A percentile compares a stretch with the other conserved stretches of the same genome.
These are phyloP conservation scores for Gillenia trifoliata DNA, from an alignment of 306 rosid genomes.

Conservation along the genomic window DNA sequence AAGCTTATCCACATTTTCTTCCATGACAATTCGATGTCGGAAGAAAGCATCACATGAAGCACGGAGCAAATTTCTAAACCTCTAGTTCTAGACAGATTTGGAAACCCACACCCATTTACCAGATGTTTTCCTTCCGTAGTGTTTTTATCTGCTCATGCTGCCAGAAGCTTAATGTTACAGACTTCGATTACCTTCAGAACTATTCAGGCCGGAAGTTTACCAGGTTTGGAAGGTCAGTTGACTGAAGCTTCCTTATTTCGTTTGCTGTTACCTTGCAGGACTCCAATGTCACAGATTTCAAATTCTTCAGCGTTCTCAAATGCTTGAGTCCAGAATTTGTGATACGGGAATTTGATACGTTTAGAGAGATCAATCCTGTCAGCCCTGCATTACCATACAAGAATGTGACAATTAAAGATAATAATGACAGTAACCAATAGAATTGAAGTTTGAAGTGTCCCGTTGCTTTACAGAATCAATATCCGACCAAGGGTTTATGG, in stretches of 20 bases:
- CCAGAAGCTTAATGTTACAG: background rate
- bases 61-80: conserved; percentile 11
- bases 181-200: background rate
- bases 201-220: conserved; percentile 88
- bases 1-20: conserved; percentile 31
- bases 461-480: background rate
- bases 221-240: conserved; percentile 65
- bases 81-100: background rate
- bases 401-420: conserved; percentile 10
- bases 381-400: conserved; percentile 56
- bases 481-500: background rate
- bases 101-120: background rate
- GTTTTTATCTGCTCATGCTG: conserved; percentile 10
- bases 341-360: conserved; percentile 70
- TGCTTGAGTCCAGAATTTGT: conserved; percentile 65
- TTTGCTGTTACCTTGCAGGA: conserved; percentile 72
- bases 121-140: background rate
- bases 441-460: background rate
- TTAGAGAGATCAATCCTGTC: conserved; percentile 67
- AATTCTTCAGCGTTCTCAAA: conserved; percentile 69
- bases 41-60: conserved; percentile 30
- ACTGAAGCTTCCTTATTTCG: conserved; percentile 73
- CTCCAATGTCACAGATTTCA: conserved; percentile 82
- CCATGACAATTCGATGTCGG: background rate
- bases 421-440: background rate